phyloP scores from a whole-genome alignment of 164 flowering plant species.

The Magnolia kwangsiensis region DNA sequence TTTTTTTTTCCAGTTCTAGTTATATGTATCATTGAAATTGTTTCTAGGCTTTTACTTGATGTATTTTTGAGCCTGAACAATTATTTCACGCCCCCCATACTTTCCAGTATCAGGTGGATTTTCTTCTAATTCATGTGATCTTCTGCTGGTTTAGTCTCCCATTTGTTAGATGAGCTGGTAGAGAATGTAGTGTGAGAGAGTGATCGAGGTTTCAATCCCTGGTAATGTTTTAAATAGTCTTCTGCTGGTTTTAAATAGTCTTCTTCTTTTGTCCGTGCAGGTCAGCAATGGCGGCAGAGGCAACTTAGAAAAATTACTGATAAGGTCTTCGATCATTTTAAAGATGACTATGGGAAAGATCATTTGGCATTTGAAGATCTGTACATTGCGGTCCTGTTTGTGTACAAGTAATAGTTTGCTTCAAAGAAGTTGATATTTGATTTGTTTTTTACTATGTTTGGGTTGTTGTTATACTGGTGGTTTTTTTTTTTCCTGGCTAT shows the following conservation, averaged over 20 bases:
- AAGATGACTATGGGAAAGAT: constrained; percentile 46
- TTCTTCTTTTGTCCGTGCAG: constrained; percentile 28
- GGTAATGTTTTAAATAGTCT: not conserved
- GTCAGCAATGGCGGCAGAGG: constrained; percentile 70
- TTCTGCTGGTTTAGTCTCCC: not conserved
- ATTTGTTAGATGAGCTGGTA: not conserved
- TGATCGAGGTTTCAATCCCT: not conserved
- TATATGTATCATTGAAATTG: too few species aligned
- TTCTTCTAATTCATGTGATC: not conserved
- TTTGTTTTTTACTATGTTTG: not conserved
- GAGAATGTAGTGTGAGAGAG: too few species aligned
- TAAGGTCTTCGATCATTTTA: constrained; percentile 60
- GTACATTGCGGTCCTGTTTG: constrained; percentile 83
- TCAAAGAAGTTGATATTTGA: not conserved
- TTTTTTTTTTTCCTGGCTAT: not conserved
- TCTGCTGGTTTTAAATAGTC: not conserved
- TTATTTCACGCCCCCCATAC: too few species aligned
- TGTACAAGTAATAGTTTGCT: constrained; percentile 63
- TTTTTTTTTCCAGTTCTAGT: not conserved
- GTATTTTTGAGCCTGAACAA: not conserved
- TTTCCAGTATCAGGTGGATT: not conserved
- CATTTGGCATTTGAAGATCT: constrained; percentile 75
- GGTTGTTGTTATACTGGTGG: not conserved
- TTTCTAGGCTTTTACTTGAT: not conserved
- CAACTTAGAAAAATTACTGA: constrained; percentile 65